Base-by-base conservation (phyloP, 208 protist species). In the Trypanosoma scelopori region DNA sequence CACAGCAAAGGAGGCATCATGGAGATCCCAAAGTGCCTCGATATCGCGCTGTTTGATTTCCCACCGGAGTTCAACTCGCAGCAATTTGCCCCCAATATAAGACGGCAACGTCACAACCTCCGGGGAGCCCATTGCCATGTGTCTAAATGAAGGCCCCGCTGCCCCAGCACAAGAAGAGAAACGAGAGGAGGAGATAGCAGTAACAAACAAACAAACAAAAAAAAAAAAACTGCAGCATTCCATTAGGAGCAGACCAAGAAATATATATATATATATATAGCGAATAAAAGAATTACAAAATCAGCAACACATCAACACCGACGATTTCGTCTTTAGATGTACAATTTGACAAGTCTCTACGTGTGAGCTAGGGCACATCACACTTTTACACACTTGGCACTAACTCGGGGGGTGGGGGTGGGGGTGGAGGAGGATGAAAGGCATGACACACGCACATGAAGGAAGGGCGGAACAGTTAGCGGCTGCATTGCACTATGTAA, bases 61-160 rank as follows among this genome's bases (percentile, higher is more conserved):
- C 83, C 89, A 94, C n/a, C 84, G 85, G 45, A 91, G 63, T 32
- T 77, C 71, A 27, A 94, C 30, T 2, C 59, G 55, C n/a, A 62
- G 57, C 23, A 57, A 13, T 4, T 13, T 48, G 0, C 35, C 45
- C 32, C 9, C 32, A 16, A 15, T 2, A 23, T 37, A 43, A 16
- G 45, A 28, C 18, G 55, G 30, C 23, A 73, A 45, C 30, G 15
- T 51, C 13, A 73, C 52, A 55, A 67, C 12, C 35, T 66, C 58
- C 7, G 56, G 13, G 16, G 27, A 5, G 46, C 25, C 25, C 65
- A 64, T 47, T 47, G 43, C 43, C 12, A 3, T 47, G 3, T n/a
- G 43, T 16, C 16, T 4, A 16, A 47, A 47, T 47, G 43, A 47
- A 37, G 32, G 5, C 32, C 32, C 32, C 32, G 32, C 9, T 37